phyloP scores from a whole-genome alignment of 805 yeast genomes.

The Candida vaughaniae region DNA sequence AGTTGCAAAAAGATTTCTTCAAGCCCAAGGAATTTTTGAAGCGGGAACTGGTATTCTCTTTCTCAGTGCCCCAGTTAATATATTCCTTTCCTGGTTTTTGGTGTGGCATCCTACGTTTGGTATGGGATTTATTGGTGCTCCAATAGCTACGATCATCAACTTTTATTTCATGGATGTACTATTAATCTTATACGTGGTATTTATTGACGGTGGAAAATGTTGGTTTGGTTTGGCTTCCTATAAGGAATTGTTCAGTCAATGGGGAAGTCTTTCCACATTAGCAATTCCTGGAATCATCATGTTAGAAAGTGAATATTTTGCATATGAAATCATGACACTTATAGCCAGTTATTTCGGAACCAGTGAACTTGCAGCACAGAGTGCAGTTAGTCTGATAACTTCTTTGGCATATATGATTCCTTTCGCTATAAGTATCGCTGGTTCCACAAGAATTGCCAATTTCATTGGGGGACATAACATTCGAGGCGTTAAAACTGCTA shows the following conservation, averaged over 20 bases:
- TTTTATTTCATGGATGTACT: constrained; percentile 42
- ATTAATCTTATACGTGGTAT: constrained; percentile 37
- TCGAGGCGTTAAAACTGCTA: constrained; percentile 35
- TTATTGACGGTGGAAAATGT: constrained; percentile 64
- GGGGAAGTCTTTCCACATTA: constrained; percentile 35
- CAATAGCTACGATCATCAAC: constrained; percentile 41
- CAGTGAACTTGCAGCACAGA: constrained; percentile 50
- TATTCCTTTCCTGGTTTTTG: constrained; percentile 37
- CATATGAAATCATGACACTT: constrained; percentile 46
- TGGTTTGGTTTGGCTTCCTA: constrained; percentile 61
- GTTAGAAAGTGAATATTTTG: constrained; percentile 46
- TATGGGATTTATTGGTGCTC: constrained; percentile 43
- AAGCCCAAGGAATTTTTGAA: constrained; percentile 48
- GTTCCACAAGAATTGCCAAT: constrained; percentile 45
- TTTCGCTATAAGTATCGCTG: constrained; percentile 45
- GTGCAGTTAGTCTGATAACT: constrained; percentile 49
- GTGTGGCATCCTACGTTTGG: constrained; percentile 44
- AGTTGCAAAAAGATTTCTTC: constrained; percentile 39
- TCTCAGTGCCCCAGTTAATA: constrained; percentile 42
- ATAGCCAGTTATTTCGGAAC: constrained; percentile 50
- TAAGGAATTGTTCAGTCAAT: constrained; percentile 29
- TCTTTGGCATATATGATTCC: constrained; percentile 46
- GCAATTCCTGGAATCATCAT: constrained; percentile 47
- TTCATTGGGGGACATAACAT: constrained; percentile 44
- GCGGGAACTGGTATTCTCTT: constrained; percentile 46